Percentiles rank a stretch among this genome's conserved stretches.
Evolutionary conservation across 129 eudicot genomes (phyloP).

Genomic region (Escallonia herrerae): DNA sequence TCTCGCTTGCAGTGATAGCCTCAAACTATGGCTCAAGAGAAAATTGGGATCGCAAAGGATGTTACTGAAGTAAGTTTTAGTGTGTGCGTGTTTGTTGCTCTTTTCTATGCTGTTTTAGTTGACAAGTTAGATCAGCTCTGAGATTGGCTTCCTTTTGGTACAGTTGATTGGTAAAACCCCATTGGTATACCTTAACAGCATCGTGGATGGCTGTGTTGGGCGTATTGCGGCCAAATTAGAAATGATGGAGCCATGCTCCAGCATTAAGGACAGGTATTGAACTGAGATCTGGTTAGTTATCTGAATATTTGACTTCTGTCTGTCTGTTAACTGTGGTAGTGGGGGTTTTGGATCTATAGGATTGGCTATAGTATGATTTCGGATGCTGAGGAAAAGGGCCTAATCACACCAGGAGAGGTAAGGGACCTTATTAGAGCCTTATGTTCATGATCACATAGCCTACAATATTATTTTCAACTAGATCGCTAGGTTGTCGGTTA

Average conservation of each 20-base stretch:
- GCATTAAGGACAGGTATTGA: conserved; percentile 72
- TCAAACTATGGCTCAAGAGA: conserved; percentile 46
- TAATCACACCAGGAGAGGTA: conserved; percentile 85
- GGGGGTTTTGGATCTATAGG: conserved; percentile 31
- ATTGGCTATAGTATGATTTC: conserved; percentile 95
- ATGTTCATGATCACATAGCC: too few species aligned
- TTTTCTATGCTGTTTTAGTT: not conserved
- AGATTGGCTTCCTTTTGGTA: conserved; percentile 8
- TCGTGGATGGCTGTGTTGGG: conserved; percentile 76
- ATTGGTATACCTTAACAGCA: conserved; percentile 61
- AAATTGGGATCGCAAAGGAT: conserved; percentile 62
- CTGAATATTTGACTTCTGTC: not conserved
- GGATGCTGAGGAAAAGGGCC: conserved; percentile 86
- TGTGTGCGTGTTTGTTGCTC: not conserved
- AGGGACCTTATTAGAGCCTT: not conserved
- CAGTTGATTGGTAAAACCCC: conserved; percentile 88
- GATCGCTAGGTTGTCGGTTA: too few species aligned
- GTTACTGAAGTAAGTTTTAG: conserved; percentile 62
- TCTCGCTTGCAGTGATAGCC: conserved; percentile 1
- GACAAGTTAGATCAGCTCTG: not conserved
- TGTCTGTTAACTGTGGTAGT: conserved; percentile 6
- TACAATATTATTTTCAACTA: too few species aligned
- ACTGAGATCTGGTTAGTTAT: not conserved
- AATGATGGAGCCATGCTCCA: conserved; percentile 90
- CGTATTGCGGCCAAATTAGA: conserved; percentile 79